These are phyloP conservation scores for Ceratocystis lukuohia DNA, from an alignment of 2,329 filamentous ascomycete species.

Conservation along the genomic window DNA sequence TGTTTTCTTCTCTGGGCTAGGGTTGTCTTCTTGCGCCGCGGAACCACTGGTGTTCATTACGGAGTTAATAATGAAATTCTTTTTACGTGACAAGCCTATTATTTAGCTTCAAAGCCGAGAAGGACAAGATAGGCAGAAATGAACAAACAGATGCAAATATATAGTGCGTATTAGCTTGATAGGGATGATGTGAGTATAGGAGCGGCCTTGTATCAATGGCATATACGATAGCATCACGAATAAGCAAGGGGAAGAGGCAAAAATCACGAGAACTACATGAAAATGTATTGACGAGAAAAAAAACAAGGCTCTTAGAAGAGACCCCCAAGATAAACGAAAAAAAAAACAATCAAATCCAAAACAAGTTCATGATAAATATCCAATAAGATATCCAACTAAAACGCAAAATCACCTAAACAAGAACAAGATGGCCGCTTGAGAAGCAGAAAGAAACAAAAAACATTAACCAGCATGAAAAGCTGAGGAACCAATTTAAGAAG, in stretches of 20 bases:
- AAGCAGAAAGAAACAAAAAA: not conserved
- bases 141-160: not conserved
- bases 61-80: not conserved
- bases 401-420: not conserved
- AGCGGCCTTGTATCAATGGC: not conserved
- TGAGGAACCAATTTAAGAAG: constrained; percentile 10
- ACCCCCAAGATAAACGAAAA: not conserved
- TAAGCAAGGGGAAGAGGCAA: constrained; percentile 13
- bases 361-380: not conserved
- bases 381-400: not conserved
- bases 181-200: not conserved
- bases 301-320: constrained; percentile 6
- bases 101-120: not conserved
- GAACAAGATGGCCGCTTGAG: not conserved
- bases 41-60: not conserved
- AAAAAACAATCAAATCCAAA: not conserved
- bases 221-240: not conserved
- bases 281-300: constrained; percentile 14
- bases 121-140: not conserved
- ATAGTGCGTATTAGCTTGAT: not conserved
- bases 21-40: not conserved
- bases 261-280: constrained; percentile 14
- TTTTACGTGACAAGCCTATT: not conserved
- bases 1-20: not conserved
- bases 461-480: not conserved